Base-by-base conservation (phyloP, 805 yeast species). In the Jamesozyma spencerorum region DNA sequence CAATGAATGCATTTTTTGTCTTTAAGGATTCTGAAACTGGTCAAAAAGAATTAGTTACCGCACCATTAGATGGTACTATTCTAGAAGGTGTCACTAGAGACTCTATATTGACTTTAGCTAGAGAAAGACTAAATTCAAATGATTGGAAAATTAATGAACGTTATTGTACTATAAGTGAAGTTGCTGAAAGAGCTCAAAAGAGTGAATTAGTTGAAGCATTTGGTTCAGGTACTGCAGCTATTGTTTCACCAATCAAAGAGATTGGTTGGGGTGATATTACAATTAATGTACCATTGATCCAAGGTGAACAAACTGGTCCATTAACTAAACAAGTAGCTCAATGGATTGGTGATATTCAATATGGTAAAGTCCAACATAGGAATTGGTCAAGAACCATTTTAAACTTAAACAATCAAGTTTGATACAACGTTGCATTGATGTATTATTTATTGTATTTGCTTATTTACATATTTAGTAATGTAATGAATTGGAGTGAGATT, bases 181-280 rank as follows among this genome's bases (percentile, higher is more conserved):
- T 90, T 44, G 75, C 71, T 38, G 85, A 82, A 54, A 77, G 77
- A 53, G 82, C 95, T 36, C 69, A 65, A 38, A 76, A 79, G 62
- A 95, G 95, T 45, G 81, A 83, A 60, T 72, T 90, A 54, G 75
- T 87, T 5, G 98, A 92, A 71, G 94, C 95, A 17, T 90, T 90
- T 55, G 97, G 97, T 53, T 71, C 95, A 14, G 98, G 98, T 57
- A 90, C 98, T 42, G 97, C 98, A 45, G 97, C 97, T 34, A 78
- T 90, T 57, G 97, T 92, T 35, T 79, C 95, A 30, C 97, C 97
- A 52, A 86, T 90, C 58, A 79, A 82, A 64, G 82, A 74, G 54
- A 86, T 90, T 57, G 88, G 86, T 44, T 90, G 79, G 78, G 70
- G 73, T 43, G 92, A 81, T 38, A 63, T 78, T 56, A 74, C 72